Percentiles rank a stretch among this genome's conserved stretches.
Conservation (phyloP, 2,329 filamentous ascomycete genomes). For the Fusarium subtropicale region DNA sequence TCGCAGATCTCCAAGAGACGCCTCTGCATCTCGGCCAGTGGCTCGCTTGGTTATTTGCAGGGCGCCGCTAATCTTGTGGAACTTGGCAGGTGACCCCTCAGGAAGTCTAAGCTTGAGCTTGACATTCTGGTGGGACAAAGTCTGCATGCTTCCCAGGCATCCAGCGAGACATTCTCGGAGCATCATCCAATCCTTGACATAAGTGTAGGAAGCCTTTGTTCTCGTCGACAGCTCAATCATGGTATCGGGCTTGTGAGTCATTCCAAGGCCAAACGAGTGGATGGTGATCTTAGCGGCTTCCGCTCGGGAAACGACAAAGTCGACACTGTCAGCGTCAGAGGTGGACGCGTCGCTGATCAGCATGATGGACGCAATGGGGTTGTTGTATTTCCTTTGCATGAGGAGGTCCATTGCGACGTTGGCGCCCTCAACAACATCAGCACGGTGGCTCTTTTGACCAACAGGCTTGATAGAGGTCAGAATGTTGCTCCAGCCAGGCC, state of each 20-base stretch:
- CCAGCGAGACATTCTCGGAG: constrained; percentile 94
- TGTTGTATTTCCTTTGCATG: constrained; percentile 97
- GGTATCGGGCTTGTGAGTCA: constrained; percentile 98
- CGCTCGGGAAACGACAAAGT: constrained; percentile 96
- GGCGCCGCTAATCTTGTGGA: constrained; percentile 97
- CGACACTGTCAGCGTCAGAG: constrained; percentile 92
- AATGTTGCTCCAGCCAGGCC: constrained; percentile 90
- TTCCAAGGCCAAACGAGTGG: constrained; percentile 93
- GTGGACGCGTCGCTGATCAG: constrained; percentile 98
- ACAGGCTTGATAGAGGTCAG: constrained; percentile 90
- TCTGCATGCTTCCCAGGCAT: constrained; percentile 90
- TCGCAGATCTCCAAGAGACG: constrained; percentile 87
- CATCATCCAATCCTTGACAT: constrained; percentile 99
- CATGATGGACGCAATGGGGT: constrained; percentile 93
- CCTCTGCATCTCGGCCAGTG: constrained; percentile 93
- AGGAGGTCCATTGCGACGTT: constrained; percentile 98
- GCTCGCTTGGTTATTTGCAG: constrained; percentile 96
- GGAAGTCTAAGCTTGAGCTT: constrained; percentile 94
- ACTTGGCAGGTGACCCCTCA: constrained; percentile 96
- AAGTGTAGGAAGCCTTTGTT: constrained; percentile 97
- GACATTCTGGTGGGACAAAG: constrained; percentile 97
- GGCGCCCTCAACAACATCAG: constrained; percentile 96
- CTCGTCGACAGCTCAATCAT: constrained; percentile 97
- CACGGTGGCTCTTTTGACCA: constrained; percentile 94
- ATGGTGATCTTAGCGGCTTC: constrained; percentile 99